Percentiles rank a stretch among this genome's conserved stretches.
phyloP scores from a whole-genome alignment of 2,329 filamentous ascomycete species.

The Beauveria bassiana region DNA sequence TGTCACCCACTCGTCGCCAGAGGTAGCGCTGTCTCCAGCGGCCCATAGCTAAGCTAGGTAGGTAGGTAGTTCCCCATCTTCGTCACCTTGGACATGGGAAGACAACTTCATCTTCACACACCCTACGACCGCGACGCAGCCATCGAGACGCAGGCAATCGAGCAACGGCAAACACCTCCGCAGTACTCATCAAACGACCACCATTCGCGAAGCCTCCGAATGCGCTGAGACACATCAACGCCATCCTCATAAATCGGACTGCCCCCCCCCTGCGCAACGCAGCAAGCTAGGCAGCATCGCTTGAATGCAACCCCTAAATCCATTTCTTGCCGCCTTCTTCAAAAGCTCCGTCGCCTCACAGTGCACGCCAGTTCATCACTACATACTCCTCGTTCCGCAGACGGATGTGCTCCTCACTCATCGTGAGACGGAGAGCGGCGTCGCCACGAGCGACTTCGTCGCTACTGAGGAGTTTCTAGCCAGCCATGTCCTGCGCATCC shows the following conservation, averaged over 20 bases:
- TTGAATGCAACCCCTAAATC: conserved; percentile 94
- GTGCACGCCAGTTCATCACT: conserved; percentile 84
- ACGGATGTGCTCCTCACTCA: conserved; percentile 85
- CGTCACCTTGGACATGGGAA: not conserved
- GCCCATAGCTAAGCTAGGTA: not conserved
- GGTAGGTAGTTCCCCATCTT: not conserved
- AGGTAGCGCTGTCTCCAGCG: no score
- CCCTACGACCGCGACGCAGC: not conserved
- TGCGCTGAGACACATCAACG: not conserved
- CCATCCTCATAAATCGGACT: not conserved
- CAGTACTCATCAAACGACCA: not conserved
- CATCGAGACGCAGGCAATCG: not conserved
- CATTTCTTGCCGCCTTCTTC: conserved; percentile 97
- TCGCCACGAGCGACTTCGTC: conserved; percentile 70
- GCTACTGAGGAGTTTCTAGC: conserved; percentile 89
- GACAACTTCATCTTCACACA: not conserved
- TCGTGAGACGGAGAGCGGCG: conserved; percentile 79
- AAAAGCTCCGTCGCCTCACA: conserved; percentile 86
- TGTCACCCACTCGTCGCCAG: no score
- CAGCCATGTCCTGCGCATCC: conserved; percentile 90
- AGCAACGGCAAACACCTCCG: not conserved
- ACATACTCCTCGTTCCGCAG: conserved; percentile 87
- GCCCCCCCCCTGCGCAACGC: not conserved
- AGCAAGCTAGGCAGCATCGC: conserved; percentile 19
- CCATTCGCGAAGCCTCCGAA: not conserved